These are phyloP conservation scores for Pestalotiopsis sp. DNA, from an alignment of 2,329 filamentous ascomycete species.

Conservation along the genomic window DNA sequence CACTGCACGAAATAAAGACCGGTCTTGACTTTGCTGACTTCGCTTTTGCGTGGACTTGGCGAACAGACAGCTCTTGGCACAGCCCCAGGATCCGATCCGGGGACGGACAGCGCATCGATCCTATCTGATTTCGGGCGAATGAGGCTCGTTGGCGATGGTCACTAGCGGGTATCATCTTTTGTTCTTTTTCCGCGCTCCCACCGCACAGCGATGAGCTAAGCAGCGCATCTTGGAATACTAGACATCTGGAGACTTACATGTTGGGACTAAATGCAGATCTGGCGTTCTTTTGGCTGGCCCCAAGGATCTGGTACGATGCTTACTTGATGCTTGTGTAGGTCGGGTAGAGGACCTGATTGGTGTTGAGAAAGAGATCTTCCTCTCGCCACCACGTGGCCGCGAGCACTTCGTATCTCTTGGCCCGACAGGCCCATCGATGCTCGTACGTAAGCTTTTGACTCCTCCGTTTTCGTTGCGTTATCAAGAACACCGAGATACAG, in stretches of 20 bases:
- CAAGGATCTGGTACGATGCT: neutral
- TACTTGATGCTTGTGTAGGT: neutral
- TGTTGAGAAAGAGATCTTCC: neutral
- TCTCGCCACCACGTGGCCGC: neutral
- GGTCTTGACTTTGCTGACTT: neutral
- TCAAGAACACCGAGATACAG: no score
- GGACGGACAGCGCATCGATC: neutral
- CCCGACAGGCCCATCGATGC: neutral
- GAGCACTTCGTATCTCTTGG: neutral
- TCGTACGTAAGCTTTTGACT: neutral
- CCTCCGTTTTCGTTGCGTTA: neutral
- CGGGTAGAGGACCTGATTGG: neutral
- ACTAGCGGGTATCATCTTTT: neutral
- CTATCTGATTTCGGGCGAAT: neutral
- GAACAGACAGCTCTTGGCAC: neutral
- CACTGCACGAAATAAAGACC: neutral
- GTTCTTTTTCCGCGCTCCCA: neutral
- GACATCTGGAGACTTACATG: neutral
- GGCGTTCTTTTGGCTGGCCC: neutral
- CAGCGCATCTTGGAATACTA: neutral
- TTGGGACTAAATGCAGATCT: neutral
- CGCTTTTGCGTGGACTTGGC: neutral
- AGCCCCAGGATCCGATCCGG: neutral
- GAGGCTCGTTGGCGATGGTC: neutral
- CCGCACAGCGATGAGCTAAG: neutral